Base-by-base conservation (phyloP, 2,329 filamentous ascomycete species). In the Aspergillus sergii region DNA sequence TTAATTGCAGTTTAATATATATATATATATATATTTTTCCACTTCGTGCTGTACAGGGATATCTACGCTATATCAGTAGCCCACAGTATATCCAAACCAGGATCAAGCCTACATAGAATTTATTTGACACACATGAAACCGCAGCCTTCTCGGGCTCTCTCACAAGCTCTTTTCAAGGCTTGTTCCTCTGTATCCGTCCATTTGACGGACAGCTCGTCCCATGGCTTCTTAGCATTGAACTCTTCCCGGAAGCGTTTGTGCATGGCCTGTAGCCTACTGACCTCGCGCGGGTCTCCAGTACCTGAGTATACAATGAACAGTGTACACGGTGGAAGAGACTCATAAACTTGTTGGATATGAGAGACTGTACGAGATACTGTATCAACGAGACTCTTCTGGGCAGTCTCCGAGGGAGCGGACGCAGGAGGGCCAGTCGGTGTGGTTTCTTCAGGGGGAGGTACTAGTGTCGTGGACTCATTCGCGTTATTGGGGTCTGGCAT, bases 101-200 rank as follows among this genome's bases (percentile, higher is more conserved):
- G 32, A 34, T n/a, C 28, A 12, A 46, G n/a, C 19, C 19, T 19
- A 30, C 39, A 45, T 57, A 46, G 16, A 9, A 30, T 53, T 79
- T 73, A 88, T 75, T 86, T 88, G 28, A 89, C 82, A 67, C 80
- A 80, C 69, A 89, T 79, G 66, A 89, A 86, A 1, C 84, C 87
- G 63, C 87, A 79, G 0, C 88, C 87, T 59, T 83, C 80, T 60
- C 87, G 82, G 3, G 87, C 87, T 60, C 76, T 79, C 69, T 84
- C 81, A 69, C 83, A 86, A 1, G 87, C 87, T 62, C 74, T 78
- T 66, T 84, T 83, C 59, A 90, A 72, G 50, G 82, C 83, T 73
- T 89, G 86, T 67, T 88, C 85, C 71, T 90, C 88, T 3, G 78
- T 80, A 76, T 89, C 87, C 23, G 87, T 89, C 88, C 88, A 90